Base-by-base conservation (phyloP, 495 filamentous ascomycete genomes). In the Penicillium flavigenum region DNA sequence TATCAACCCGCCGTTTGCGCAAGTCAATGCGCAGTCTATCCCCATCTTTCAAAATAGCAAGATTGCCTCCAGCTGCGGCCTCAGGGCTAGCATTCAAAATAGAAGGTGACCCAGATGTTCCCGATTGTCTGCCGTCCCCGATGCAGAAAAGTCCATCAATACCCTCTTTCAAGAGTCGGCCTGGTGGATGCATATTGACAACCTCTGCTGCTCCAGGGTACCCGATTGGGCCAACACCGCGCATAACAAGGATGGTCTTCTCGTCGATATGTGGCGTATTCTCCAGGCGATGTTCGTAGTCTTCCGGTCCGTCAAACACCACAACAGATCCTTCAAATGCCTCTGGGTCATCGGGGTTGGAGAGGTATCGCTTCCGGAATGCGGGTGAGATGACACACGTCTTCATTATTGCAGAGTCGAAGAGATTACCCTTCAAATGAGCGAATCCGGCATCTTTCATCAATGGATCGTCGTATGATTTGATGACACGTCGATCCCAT, bases 81-180 rank as follows among this genome's bases (percentile, higher is more conserved):
- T 86, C 83, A 10, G 83, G 83, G 47, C 77, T 81, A 16, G 79
- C 80, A 57, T 83, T 82, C 20, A 82, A 62, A 48, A 83, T 83
- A 20, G 78, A 81, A 12, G 79, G 79, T 1, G 77, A 81, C 3
- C 74, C 78, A n/a, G 79, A 82, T 9, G 80, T 82, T 47, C 81
- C 77, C 51, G 79, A 78, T 66, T 84, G 76, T 63, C 83, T 65
- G 17, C 83, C 75, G 61, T 86, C 81, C 44, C 75, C 77, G 63
- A 86, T 77, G 61, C 82, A 81, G 54, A 81, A 77, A 19, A 84
- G 65, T 27, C 72, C 81, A 58, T 77, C 74, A 49, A 77, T 70
- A 34, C 74, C 81, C 60, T 73, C 52, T 56, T 73, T 74, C 32
- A 83, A 57, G 0, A 82, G 69, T 36, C 71, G 65, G 27, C 70